Percentiles rank a stretch among this genome's conserved stretches.
phyloP scores from a whole-genome alignment of 2,329 filamentous ascomycete species.

The Trichoderma arundinaceum region DNA sequence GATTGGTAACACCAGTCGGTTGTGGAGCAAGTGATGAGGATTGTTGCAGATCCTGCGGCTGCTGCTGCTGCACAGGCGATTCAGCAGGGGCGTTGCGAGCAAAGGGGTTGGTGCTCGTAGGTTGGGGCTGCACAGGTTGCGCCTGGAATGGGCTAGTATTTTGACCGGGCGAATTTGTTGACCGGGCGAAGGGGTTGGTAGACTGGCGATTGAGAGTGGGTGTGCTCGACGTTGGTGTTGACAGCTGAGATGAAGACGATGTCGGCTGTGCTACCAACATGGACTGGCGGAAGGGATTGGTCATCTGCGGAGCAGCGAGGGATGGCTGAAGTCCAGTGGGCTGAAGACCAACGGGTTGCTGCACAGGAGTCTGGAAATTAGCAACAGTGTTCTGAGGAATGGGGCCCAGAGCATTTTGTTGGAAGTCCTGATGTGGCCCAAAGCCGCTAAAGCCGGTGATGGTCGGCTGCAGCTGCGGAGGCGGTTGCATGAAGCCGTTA shows the following conservation, averaged over 20 bases:
- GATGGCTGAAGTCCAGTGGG: slow-evolving; percentile 51
- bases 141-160: slow-evolving; percentile 38
- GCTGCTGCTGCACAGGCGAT: slow-evolving; percentile 22
- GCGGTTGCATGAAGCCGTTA: slow-evolving; percentile 44
- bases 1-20: slow-evolving; percentile 88
- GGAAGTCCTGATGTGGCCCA: slow-evolving; percentile 66
- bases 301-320: slow-evolving; percentile 60
- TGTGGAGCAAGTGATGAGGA: slow-evolving; percentile 67
- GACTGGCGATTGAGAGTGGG: slow-evolving; percentile 63
- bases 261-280: slow-evolving; percentile 72
- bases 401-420: slow-evolving; percentile 57
- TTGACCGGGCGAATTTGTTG: slow-evolving; percentile 39
- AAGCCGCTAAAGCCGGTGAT: slow-evolving; percentile 83
- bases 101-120: slow-evolving; percentile 66
- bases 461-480: slow-evolving; percentile 53
- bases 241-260: slow-evolving; percentile 39
- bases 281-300: slow-evolving; percentile 93
- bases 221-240: slow-evolving; percentile 52
- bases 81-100: slow-evolving; percentile 50
- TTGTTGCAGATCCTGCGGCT: slow-evolving; percentile 52
- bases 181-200: slow-evolving; percentile 87
- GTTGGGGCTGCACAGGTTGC: slow-evolving; percentile 39
- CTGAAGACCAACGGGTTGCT: slow-evolving; percentile 46
- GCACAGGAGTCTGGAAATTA: slow-evolving; percentile 51
- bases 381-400: slow-evolving; percentile 64